Conservation (phyloP, 768 basidiomycete genomes). For the Calocybe gangraenosa region DNA sequence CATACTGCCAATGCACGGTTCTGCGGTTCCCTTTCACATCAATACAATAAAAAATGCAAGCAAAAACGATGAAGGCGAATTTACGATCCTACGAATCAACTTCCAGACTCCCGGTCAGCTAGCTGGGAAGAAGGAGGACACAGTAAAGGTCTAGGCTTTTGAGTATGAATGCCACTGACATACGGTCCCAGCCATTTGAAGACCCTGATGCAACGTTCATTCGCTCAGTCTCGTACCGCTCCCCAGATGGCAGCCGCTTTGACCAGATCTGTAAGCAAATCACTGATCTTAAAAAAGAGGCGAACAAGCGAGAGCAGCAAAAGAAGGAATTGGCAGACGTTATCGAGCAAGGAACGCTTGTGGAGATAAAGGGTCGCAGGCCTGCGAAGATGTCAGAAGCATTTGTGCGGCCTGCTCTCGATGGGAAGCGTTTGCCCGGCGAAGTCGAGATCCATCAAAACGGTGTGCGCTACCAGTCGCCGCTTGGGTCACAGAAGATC, state of each 20-base stretch:
- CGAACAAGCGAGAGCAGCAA: slow-evolving; percentile 95
- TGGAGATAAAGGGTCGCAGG: slow-evolving; percentile 85
- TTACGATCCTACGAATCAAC: slow-evolving; percentile 92
- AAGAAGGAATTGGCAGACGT: slow-evolving; percentile 99
- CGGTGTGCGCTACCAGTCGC: slow-evolving; percentile 89
- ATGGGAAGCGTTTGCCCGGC: slow-evolving; percentile 94
- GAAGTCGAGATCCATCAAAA: slow-evolving; percentile 98
- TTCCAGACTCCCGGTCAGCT: slow-evolving; percentile 98
- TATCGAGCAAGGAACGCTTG: slow-evolving; percentile 86
- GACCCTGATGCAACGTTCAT: slow-evolving; percentile 96
- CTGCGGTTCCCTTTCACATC: slow-evolving; percentile 96
- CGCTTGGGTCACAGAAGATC: slow-evolving; percentile 84
- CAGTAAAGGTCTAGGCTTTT: slow-evolving; percentile 40
- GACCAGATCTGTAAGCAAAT: slow-evolving; percentile 88
- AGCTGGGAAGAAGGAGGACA: slow-evolving; percentile 98
- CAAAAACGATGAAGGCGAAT: slow-evolving; percentile 96
- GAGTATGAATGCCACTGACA: background rate
- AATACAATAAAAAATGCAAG: slow-evolving; percentile 97
- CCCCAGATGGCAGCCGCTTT: slow-evolving; percentile 84
- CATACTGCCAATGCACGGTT: slow-evolving; percentile 90
- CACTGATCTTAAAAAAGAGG: slow-evolving; percentile 92
- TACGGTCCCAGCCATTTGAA: slow-evolving; percentile 73
- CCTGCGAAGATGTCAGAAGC: slow-evolving; percentile 88
- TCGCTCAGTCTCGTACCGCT: slow-evolving; percentile 92
- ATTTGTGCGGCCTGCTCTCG: slow-evolving; percentile 88